Conservation (phyloP, 2,329 filamentous ascomycete species). For the Talaromyces sp. region DNA sequence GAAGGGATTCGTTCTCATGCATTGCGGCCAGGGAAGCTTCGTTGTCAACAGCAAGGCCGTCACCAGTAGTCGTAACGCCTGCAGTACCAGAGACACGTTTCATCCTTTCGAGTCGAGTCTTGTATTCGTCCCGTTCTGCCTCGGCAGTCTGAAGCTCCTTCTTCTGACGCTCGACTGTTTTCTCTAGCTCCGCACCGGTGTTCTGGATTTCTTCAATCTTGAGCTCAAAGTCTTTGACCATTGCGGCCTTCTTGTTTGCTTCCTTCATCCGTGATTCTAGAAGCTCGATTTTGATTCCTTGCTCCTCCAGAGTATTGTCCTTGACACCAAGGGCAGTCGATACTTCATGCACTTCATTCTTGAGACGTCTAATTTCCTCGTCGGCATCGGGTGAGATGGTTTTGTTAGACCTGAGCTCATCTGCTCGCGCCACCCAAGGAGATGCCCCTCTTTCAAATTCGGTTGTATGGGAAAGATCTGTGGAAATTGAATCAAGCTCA, state of each 20-base stretch:
- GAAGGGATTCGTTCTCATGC: constrained; percentile 48
- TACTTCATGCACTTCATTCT: constrained; percentile 77
- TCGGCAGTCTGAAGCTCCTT: constrained; percentile 42
- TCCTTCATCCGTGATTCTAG: constrained; percentile 86
- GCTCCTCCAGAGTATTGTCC: constrained; percentile 81
- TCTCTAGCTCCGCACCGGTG: constrained; percentile 37
- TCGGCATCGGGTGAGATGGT: constrained; percentile 79
- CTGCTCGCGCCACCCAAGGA: constrained; percentile 82
- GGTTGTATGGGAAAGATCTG: constrained; percentile 70
- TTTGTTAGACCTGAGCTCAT: constrained; percentile 81
- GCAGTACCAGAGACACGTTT: constrained; percentile 45
- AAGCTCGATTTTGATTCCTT: constrained; percentile 89
- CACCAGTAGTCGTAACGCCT: constrained; percentile 38
- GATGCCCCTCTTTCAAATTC: constrained; percentile 76
- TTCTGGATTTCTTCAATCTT: constrained; percentile 44
- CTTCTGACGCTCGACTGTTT: constrained; percentile 38
- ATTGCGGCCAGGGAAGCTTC: constrained; percentile 44
- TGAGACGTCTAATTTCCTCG: constrained; percentile 78
- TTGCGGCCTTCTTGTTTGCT: constrained; percentile 71
- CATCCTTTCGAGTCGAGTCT: constrained; percentile 45
- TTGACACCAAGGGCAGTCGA: constrained; percentile 71
- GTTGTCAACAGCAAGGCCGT: constrained; percentile 42
- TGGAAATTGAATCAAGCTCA: constrained; percentile 70
- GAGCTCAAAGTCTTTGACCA: constrained; percentile 47
- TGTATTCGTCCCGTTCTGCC: constrained; percentile 45